Evolutionary conservation across 257 asterid genomes (phyloP).

Genomic region (Solanum chiquidenum): DNA sequence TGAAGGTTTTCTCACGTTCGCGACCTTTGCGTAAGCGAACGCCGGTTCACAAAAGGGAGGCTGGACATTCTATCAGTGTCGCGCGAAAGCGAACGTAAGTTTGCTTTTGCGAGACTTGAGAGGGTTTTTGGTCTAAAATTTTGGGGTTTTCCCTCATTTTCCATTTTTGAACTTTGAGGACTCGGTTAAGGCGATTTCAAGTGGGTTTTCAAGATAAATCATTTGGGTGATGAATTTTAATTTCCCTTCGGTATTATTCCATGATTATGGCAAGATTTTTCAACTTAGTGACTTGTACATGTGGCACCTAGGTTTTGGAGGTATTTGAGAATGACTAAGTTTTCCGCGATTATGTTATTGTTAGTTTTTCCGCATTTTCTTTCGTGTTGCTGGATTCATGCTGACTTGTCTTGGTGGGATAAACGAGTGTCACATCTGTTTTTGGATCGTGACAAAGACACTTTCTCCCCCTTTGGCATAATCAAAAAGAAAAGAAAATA

Average conservation of each 20-base stretch:
- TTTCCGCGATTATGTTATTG: background rate
- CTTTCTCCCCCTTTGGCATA: too few species aligned
- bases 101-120: too few species aligned
- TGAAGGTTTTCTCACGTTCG: background rate
- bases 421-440: too few species aligned
- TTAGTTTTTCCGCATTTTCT: too few species aligned
- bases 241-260: background rate
- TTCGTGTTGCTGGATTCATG: too few species aligned
- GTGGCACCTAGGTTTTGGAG: background rate
- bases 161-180: background rate
- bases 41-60: background rate
- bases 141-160: background rate
- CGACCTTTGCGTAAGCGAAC: background rate
- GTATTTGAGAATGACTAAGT: background rate
- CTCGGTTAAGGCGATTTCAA: background rate
- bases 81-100: background rate
- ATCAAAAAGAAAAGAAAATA: too few species aligned
- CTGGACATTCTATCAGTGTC: background rate
- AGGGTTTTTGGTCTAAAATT: background rate
- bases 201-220: background rate
- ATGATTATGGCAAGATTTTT: background rate
- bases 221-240: background rate
- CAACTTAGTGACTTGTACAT: background rate
- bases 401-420: too few species aligned
- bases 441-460: too few species aligned